Base-by-base conservation (phyloP, 2,329 filamentous ascomycete genomes). In the Fusarium veterinarium region DNA sequence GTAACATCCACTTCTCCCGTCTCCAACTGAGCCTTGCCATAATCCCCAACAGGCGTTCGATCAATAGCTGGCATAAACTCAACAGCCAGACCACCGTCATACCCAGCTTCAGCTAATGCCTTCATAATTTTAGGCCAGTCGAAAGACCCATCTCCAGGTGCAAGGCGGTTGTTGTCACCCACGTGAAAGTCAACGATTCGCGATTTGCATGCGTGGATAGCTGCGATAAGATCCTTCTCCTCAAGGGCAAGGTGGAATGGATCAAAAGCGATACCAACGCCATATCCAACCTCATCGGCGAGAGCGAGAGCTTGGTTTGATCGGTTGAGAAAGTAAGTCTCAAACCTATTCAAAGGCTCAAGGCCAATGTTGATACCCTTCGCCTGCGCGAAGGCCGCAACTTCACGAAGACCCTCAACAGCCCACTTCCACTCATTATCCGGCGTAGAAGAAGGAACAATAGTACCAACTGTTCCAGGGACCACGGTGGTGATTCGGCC, bases 321-420 rank as follows among this genome's bases (percentile, higher is more conserved):
- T 3, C 73, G 58, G 23, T 75, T 76, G 38, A 75, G 48, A 3
- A 76, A 75, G n/a, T 76, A 73, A 4, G 73, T 75, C 48, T 75
- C 73, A 11, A 75, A 75, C 8, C 74, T 61, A 10, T 76, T 75
- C 9, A 76, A 45, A 5, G 74, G 71, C 17, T 75, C 74, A 6
- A 76, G 55, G 2, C 58, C 73, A 37, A 74, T 59, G n/a, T 20
- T 65, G 14, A 75, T 73, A 16, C 46, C 51, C 7, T 57, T 72
- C 2, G 60, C 17, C 5, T 61, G 55, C 1, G 73, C 70, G 19
- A 72, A 75, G 10, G 31, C 41, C 1, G 69, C 73, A 2, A 75
- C 23, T 9, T 75, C 69, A 3, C 66, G 60, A 1, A 75, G 40
- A 0, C 69, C 73, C 5, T 74, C 63, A 3, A 74, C 66, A 3